These are phyloP conservation scores for Infundibulicybe gibba DNA, from an alignment of 768 basidiomycete species.

Conservation along the genomic window DNA sequence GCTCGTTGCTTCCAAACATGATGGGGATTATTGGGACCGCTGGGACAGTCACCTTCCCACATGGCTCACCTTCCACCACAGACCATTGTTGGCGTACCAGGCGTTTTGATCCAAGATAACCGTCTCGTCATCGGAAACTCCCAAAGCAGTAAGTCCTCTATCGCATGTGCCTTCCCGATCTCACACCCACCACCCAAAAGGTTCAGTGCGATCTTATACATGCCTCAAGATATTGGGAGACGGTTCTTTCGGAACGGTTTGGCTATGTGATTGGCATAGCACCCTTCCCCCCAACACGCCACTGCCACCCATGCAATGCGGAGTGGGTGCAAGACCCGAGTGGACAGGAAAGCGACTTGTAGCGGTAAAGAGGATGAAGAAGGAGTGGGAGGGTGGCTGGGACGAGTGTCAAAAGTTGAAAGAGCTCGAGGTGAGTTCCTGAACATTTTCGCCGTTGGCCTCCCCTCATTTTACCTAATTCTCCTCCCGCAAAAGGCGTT, in stretches of 20 bases:
- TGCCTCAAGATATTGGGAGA: conserved; percentile 93
- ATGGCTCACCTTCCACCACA: no score
- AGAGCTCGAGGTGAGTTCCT: conserved; percentile 76
- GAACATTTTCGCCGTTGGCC: conserved; percentile 8
- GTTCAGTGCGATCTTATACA: conserved; percentile 80
- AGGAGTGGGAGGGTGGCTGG: conserved; percentile 95
- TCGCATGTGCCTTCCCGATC: conserved; percentile 8
- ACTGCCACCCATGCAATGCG: conserved; percentile 92
- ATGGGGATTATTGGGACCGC: no score
- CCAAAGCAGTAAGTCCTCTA: conserved; percentile 55
- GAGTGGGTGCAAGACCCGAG: conserved; percentile 83
- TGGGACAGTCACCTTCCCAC: no score
- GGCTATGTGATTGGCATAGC: conserved; percentile 97
- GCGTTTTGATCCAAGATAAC: conserved; percentile 68
- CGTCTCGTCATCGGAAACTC: conserved; percentile 66
- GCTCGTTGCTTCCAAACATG: no score
- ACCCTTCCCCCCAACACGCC: conserved; percentile 83
- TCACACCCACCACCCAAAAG: conserved; percentile 36
- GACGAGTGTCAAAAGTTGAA: conserved; percentile 89
- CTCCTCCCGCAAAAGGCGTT: conserved; percentile 58
- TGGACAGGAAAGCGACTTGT: conserved; percentile 91
- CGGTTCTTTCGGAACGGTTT: conserved; percentile 95
- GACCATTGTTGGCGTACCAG: conserved; percentile 72
- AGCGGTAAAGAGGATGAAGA: conserved; percentile 96
- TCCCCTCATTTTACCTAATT: conserved; percentile 10